Evolutionary conservation across 2,329 filamentous ascomycete species (phyloP), one percentile per base, ranked within the genome.

Genomic region (Trichoderma afroharzianum): DNA sequence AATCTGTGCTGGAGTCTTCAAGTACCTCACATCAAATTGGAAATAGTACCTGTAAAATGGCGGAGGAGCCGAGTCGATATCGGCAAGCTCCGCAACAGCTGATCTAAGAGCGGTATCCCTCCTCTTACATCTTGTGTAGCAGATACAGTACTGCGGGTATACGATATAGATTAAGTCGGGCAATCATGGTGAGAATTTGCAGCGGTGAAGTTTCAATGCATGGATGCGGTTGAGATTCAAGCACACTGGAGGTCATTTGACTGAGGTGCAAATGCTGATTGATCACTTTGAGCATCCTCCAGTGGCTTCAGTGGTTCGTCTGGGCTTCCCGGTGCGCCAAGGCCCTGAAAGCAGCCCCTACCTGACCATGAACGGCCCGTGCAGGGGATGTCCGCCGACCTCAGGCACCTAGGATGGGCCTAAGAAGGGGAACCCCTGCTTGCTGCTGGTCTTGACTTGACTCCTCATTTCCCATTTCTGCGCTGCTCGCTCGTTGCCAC

Each of bases 381-480:
- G 55, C 66, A 61, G 26, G 64, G 66, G 28, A 33, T 24, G 43
- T 59, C 26, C 26, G 33, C 36, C 36, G 15, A 67, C 63, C 63
- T 67, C 50, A 43, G 63, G 63, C 50, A 57, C 33, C 62, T 9
- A 50, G 50, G 11, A 53, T 12, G 47, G 47, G 47, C 47, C 47
- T 53, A 53, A 53, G 47, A 61, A 53, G 53, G 53, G 53, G 36
- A 57, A 68, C 28, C 64, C 53, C 53, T 59, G 66, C 26, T 43
- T 43, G 57, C 32, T 32, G n/a, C 57, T 33, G 30, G 57, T 47
- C 36, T 68, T 59, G 26, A 32, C 66, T 43, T 61, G 26, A 53
- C 50, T 62, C 53, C 67, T 53, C 67, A 69, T 69, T 69, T 69
- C 67, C 57, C 67, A 36, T 8, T 21, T 33, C 55, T 61, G 55